Percentiles rank a stretch among this genome's conserved stretches.
Evolutionary conservation across 345 rosid genomes (phyloP).

Genomic region (Garcia nutans): DNA sequence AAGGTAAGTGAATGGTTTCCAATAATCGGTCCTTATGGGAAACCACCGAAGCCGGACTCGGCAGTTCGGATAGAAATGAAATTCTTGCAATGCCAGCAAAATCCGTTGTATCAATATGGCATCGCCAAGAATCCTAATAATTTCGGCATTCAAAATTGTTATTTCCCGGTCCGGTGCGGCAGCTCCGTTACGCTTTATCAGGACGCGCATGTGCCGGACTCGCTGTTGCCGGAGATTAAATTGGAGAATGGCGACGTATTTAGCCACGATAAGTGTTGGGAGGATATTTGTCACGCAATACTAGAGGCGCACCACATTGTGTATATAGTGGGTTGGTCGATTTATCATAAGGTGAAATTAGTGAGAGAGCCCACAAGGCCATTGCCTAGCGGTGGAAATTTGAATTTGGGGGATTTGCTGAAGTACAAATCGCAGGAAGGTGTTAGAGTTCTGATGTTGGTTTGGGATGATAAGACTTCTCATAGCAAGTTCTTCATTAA

Average conservation of each 20-base stretch:
- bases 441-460: constrained; percentile 70
- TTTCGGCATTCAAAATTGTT: constrained; percentile 47
- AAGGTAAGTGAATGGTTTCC: constrained; percentile 65
- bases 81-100: constrained; percentile 49
- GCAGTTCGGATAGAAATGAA: constrained; percentile 58
- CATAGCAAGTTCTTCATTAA: constrained; percentile 66
- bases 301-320: constrained; percentile 85
- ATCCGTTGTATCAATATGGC: constrained; percentile 43
- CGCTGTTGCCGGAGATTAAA: constrained; percentile 47
- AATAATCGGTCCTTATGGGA: constrained; percentile 47
- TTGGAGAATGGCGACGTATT: constrained; percentile 53
- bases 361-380: constrained; percentile 61
- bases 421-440: constrained; percentile 90
- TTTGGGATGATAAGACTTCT: constrained; percentile 97
- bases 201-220: constrained; percentile 71
- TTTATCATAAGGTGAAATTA: constrained; percentile 67
- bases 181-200: constrained; percentile 66
- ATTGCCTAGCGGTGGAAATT: constrained; percentile 59
- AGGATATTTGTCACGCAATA: constrained; percentile 82
- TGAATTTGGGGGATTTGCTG: constrained; percentile 68
- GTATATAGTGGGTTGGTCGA: constrained; percentile 80
- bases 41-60: constrained; percentile 66
- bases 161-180: constrained; percentile 68
- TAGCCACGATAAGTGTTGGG: constrained; percentile 72
- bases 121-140: constrained; percentile 34